Evolutionary conservation across 2,329 filamentous ascomycete genomes (phyloP), one percentile per base, ranked within the genome.

Genomic region (Pseudogymnoascus sp.): DNA sequence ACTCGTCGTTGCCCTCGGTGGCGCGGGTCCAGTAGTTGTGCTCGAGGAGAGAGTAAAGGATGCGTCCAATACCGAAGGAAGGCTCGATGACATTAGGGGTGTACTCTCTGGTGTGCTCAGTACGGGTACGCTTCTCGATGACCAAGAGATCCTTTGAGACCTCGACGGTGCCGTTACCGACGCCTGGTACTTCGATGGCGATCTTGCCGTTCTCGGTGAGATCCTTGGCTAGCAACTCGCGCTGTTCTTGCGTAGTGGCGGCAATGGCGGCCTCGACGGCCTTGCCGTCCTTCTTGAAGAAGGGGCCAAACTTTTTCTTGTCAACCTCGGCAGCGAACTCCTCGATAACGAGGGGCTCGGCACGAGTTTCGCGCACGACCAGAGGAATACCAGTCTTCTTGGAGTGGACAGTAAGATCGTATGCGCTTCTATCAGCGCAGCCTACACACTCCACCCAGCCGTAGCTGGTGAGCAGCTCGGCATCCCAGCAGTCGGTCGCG

Each of bases 391-490:
- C 92, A 33, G 94, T 97, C 80, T 91, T 92, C 78, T 96, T 93
- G 73, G 89, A 87, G 77, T 97, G 94, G 8, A 97, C 92, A 37
- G 85, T 89, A 74, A 97, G 76, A 77, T 99, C 94, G 75, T 96
- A 99, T 18, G 94, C 94, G 74, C 90, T 96, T 71, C 94, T 86
- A 75, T 97, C 93, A 65, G 94, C 94, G 76, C 94, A 97, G 66
- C 94, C 94, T 71, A 97, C 93, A 75, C 93, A 97, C 80, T 99
- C 94, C 67, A 97, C 90, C 94, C 94, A 99, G 74, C 94, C 94
- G 72, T 92, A 92, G 66, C 89, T 92, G 64, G 91, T 97, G 66
- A 89, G 81, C 63, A 99, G 80, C 76, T 99, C 94, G 12, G 92
- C 93, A 76, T 99, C 94, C 94, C 94, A 97, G 79, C 94, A 99